These are phyloP conservation scores for Salvia splendens DNA, from an alignment of 257 asterid genomes.

Conservation along the genomic window DNA sequence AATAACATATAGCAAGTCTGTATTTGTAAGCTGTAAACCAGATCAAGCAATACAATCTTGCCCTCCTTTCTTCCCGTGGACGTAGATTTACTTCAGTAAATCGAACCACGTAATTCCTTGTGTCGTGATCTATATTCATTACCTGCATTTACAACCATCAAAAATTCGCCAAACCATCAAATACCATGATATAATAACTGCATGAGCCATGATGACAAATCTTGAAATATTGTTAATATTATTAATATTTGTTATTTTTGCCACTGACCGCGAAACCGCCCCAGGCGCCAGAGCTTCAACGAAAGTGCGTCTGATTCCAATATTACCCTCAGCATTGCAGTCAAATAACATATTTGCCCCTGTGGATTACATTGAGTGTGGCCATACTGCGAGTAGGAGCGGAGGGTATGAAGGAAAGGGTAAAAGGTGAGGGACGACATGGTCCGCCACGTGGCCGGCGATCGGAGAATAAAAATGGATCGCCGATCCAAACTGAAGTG, in stretches of 20 bases:
- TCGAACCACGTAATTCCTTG: too few relatives aligned
- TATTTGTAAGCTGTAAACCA: too few relatives aligned
- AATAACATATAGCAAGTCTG: too few relatives aligned
- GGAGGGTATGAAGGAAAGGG: slow-evolving; percentile 27
- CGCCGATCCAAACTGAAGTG: background rate
- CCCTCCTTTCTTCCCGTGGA: too few relatives aligned
- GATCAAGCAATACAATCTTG: too few relatives aligned
- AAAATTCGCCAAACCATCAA: too few relatives aligned
- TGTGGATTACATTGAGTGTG: background rate
- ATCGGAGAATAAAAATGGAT: background rate
- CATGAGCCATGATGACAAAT: background rate
- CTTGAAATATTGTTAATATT: background rate
- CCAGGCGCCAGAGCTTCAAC: slow-evolving; percentile 33
- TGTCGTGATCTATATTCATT: too few relatives aligned
- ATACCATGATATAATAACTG: background rate
- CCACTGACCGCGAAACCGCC: slow-evolving; percentile 35
- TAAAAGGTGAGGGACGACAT: slow-evolving; percentile 29
- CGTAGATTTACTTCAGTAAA: too few relatives aligned
- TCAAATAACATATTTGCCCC: slow-evolving; percentile 21
- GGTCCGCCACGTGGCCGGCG: slow-evolving; percentile 33
- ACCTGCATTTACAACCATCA: too few relatives aligned
- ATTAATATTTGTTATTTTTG: background rate
- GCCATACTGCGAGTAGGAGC: background rate
- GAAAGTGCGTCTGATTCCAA: background rate
- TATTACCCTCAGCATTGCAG: slow-evolving; percentile 1